Evolutionary conservation across 1,284 basidiomycete genomes (phyloP).

Genomic region (Ceratobasidium papillatum): DNA sequence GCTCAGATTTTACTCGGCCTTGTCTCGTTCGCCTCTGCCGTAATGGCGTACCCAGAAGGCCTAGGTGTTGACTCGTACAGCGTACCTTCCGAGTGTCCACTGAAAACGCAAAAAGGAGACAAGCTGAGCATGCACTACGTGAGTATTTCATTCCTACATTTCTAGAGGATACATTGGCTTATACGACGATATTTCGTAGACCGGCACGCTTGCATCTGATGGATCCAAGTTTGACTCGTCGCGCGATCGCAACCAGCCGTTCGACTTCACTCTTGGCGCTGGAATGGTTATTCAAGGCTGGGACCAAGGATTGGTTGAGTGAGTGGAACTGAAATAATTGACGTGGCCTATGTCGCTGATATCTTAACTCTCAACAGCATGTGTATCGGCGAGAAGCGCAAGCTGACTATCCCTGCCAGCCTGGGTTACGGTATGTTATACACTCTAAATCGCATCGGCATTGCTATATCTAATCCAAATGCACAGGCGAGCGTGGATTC

Average conservation of each 20-base stretch:
- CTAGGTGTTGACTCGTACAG: conserved; percentile 69
- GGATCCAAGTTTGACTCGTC: conserved; percentile 87
- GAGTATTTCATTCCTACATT: conserved; percentile 50
- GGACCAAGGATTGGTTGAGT: conserved; percentile 74
- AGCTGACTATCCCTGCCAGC: conserved; percentile 81
- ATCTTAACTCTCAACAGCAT: conserved; percentile 58
- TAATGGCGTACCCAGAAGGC: conserved; percentile 21
- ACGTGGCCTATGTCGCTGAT: too few relatives aligned
- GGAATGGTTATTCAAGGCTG: conserved; percentile 86
- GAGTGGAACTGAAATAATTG: not conserved
- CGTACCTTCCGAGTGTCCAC: conserved; percentile 66
- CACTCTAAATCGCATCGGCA: conserved; percentile 48
- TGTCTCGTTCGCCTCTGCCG: conserved; percentile 26
- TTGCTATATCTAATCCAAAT: not conserved
- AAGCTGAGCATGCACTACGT: conserved; percentile 80
- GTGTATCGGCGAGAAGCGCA: conserved; percentile 91
- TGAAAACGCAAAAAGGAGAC: conserved; percentile 71
- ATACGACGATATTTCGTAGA: conserved; percentile 56
- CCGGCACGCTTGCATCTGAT: conserved; percentile 74
- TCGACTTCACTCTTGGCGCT: conserved; percentile 74
- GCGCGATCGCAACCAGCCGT: conserved; percentile 72
- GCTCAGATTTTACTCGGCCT: conserved; percentile 27
- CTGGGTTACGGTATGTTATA: conserved; percentile 81
- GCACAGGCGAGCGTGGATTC: conserved; percentile 74
- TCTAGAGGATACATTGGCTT: not conserved